Conservation (phyloP, 306 rosid species). For the Quercus cerris region DNA sequence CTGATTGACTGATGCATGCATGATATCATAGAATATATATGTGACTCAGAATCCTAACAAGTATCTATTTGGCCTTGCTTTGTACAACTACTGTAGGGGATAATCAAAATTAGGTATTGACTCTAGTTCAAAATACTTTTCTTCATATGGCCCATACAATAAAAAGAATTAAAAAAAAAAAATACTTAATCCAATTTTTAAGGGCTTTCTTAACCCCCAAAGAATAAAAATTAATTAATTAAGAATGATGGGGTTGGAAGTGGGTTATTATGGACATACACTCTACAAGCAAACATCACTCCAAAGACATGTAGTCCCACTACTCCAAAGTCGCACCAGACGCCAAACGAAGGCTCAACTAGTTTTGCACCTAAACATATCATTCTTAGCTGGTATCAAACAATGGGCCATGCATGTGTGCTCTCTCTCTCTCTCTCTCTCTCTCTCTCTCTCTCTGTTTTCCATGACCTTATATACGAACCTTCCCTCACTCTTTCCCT, state of each 20-base stretch:
- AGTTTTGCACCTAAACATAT: conserved; percentile 40
- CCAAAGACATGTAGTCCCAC: conserved; percentile 3
- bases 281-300: not conserved
- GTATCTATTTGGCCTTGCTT: no score
- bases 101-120: no score
- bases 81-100: no score
- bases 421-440: not conserved
- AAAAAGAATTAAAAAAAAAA: no score
- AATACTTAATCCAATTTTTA: no score
- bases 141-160: no score
- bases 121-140: no score
- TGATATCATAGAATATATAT: no score
- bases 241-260: conserved; percentile 1
- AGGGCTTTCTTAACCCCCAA: no score
- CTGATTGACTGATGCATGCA: no score
- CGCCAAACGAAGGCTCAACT: conserved; percentile 37
- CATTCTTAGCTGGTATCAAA: conserved; percentile 69
- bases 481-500: conserved; percentile 35
- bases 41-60: no score
- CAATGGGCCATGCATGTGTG: conserved; percentile 67
- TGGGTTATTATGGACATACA: conserved; percentile 26
- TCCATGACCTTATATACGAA: conserved; percentile 37
- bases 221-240: not conserved
- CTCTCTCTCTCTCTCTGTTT: conserved; percentile 3
- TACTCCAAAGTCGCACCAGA: not conserved